phyloP scores from a whole-genome alignment of 1,284 basidiomycete species.

The Cryptococcus jaspeensis region DNA sequence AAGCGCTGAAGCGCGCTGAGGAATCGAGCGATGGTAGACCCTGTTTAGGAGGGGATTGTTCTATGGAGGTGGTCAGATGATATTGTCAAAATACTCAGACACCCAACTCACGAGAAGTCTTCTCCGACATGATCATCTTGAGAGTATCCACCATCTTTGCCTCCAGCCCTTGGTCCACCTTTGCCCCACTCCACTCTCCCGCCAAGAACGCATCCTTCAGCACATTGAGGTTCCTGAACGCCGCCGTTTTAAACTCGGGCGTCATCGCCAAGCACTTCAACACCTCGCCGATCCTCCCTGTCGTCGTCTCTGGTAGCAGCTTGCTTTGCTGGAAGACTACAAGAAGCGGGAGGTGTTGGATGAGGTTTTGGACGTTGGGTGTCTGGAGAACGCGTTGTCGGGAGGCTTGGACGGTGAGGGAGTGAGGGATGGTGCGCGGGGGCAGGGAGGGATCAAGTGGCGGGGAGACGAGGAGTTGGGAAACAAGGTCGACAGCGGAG shows the following conservation, averaged over 20 bases:
- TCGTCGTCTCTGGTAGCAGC: constrained; percentile 23
- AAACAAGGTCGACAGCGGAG: constrained; percentile 30
- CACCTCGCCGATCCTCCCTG: constrained; percentile 24
- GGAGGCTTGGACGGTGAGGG: constrained; percentile 38
- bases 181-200: constrained; percentile 43
- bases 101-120: constrained; percentile 22
- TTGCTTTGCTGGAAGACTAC: constrained; percentile 33
- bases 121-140: constrained; percentile 49
- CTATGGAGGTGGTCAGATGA: not conserved
- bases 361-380: constrained; percentile 31
- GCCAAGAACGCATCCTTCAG: constrained; percentile 50
- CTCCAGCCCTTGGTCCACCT: constrained; percentile 33
- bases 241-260: constrained; percentile 48
- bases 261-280: constrained; percentile 34
- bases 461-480: constrained; percentile 39
- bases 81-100: not conserved
- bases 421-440: constrained; percentile 34
- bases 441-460: constrained; percentile 31
- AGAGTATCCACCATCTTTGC: constrained; percentile 47
- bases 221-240: constrained; percentile 44
- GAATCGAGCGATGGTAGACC: constrained; percentile 28
- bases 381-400: constrained; percentile 35
- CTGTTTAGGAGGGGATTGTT: constrained; percentile 10
- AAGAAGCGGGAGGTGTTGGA: constrained; percentile 42
- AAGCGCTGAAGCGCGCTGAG: constrained; percentile 38